Percentiles rank a stretch among this genome's conserved stretches.
These are phyloP conservation scores for Calocybe indica DNA, from an alignment of 768 basidiomycete genomes.

Conservation along the genomic window DNA sequence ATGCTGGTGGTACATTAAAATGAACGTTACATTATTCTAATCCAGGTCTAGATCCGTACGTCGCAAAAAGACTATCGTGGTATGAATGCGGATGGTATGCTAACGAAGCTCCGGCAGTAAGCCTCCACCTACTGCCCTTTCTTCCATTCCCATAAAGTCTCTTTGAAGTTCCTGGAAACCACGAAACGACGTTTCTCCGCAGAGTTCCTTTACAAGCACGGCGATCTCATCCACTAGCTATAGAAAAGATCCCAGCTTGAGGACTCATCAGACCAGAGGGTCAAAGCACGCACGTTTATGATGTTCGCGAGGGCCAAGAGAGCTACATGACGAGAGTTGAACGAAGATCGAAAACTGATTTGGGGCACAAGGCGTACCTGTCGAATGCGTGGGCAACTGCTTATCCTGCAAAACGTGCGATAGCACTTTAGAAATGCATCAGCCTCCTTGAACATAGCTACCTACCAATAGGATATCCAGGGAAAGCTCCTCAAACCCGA, in stretches of 20 bases:
- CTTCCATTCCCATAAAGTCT: constrained; percentile 32
- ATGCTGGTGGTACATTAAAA: no score
- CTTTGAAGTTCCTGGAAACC: constrained; percentile 31
- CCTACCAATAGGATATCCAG: constrained; percentile 32
- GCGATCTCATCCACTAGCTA: constrained; percentile 37
- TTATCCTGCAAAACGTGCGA: constrained; percentile 23
- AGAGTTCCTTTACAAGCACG: constrained; percentile 31
- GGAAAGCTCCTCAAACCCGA: constrained; percentile 36
- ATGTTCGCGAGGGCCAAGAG: constrained; percentile 34
- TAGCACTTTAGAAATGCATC: neutral
- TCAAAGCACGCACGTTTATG: constrained; percentile 24
- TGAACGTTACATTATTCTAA: no score
- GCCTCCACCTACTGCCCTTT: constrained; percentile 22
- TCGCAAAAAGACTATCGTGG: no score
- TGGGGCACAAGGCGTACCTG: constrained; percentile 17
- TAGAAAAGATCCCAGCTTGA: neutral
- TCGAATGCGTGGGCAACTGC: constrained; percentile 37
- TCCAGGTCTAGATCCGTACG: no score
- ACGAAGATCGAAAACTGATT: neutral
- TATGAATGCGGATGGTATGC: no score
- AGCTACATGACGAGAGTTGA: constrained; percentile 14
- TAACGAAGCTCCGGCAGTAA: no score
- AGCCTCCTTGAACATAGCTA: neutral
- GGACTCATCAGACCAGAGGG: neutral
- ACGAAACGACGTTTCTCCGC: constrained; percentile 34